A percentile compares a stretch with the other conserved stretches of the same genome.
Evolutionary conservation across 257 asterid genomes (phyloP).

Genomic region (Forsythia viridissima): DNA sequence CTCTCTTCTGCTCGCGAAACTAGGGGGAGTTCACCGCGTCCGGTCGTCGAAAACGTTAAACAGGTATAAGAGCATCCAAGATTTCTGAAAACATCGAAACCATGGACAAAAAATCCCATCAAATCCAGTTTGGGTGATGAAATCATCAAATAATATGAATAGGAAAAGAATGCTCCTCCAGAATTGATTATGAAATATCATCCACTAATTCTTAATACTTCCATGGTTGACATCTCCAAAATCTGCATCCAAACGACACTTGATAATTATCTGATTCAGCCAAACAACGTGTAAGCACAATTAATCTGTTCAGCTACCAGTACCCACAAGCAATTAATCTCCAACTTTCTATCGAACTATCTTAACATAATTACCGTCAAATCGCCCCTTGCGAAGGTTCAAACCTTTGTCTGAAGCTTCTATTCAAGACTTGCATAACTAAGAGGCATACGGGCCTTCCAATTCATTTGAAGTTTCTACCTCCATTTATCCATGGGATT

Average conservation of each 20-base stretch:
- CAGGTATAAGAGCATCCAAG: constrained; percentile 38
- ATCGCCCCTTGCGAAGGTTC: constrained; percentile 8
- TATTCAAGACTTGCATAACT: neutral
- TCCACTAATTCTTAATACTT: constrained; percentile 20
- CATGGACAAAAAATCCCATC: constrained; percentile 42
- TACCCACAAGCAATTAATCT: neutral
- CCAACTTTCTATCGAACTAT: neutral
- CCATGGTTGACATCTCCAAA: neutral
- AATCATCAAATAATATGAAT: constrained; percentile 37
- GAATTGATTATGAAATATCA: constrained; percentile 14
- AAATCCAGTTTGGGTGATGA: constrained; percentile 34
- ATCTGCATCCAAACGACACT: neutral
- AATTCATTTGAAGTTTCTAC: constrained; percentile 12
- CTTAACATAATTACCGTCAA: constrained; percentile 6
- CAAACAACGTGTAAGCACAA: constrained; percentile 12
- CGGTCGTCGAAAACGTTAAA: too few relatives aligned
- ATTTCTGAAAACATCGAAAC: constrained; percentile 58
- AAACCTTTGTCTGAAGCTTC: constrained; percentile 21
- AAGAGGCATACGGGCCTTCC: constrained; percentile 6
- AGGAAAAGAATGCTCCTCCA: constrained; percentile 15
- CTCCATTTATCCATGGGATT: constrained; percentile 6
- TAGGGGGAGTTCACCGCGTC: too few relatives aligned
- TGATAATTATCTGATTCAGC: constrained; percentile 13
- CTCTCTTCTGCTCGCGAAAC: too few relatives aligned
- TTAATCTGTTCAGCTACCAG: constrained; percentile 10